These are phyloP conservation scores for Talaromyces sp. DNA, from an alignment of 2,329 filamentous ascomycete genomes.

Conservation along the genomic window DNA sequence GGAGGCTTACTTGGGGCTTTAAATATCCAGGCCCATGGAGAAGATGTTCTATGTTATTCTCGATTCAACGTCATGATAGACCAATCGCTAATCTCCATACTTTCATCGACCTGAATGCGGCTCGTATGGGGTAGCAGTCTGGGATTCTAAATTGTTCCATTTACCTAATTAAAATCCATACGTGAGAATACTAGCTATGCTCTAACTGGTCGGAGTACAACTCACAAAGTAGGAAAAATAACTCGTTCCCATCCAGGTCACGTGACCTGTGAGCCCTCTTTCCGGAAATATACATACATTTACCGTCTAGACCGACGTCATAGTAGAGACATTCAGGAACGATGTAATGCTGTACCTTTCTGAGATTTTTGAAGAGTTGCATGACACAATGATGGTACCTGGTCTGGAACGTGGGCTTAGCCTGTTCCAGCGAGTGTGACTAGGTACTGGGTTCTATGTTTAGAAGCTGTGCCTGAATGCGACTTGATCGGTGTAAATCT, in stretches of 20 bases:
- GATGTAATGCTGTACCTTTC: not conserved
- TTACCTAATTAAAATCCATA: not conserved
- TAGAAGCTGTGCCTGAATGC: constrained; percentile 1
- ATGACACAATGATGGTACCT: not conserved
- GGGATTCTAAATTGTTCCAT: not conserved
- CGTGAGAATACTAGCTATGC: not conserved
- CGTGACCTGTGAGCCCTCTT: not conserved
- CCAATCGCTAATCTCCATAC: not conserved
- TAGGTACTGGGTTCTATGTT: constrained; percentile 4
- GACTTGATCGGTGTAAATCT: not conserved
- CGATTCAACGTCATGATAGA: not conserved
- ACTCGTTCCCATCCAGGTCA: not conserved
- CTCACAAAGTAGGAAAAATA: not conserved
- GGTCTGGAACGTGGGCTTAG: constrained; percentile 2
- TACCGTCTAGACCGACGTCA: not conserved
- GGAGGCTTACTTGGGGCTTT: not conserved
- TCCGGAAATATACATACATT: not conserved
- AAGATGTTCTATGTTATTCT: not conserved
- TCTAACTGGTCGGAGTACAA: not conserved
- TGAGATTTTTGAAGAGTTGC: not conserved
- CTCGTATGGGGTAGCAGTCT: not conserved
- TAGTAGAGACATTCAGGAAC: not conserved
- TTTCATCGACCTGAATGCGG: not conserved
- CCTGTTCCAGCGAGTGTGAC: not conserved
- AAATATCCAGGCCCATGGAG: not conserved